phyloP scores from a whole-genome alignment of 78 protist species.

The Guillardia theta region DNA sequence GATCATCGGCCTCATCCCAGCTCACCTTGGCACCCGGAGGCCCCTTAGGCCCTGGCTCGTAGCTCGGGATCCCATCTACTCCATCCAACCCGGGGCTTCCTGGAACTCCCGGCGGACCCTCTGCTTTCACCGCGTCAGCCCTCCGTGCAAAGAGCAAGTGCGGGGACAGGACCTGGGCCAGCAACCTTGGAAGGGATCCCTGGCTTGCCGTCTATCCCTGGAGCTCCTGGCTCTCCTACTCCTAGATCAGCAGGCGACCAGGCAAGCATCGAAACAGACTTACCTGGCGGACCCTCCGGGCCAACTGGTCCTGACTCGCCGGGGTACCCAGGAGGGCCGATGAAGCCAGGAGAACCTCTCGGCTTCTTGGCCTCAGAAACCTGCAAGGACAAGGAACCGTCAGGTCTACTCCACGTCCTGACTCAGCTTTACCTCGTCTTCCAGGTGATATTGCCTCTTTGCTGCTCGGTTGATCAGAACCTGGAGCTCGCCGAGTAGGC shows the following conservation, averaged over 20 bases:
- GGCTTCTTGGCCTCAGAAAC: neutral
- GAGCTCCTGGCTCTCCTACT: neutral
- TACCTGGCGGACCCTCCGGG: neutral
- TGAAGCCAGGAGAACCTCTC: neutral
- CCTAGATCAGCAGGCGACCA: neutral
- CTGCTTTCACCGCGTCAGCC: too few relatives aligned
- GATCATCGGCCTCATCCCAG: too few relatives aligned
- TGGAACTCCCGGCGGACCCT: neutral
- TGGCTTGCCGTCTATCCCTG: neutral
- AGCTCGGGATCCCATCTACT: neutral
- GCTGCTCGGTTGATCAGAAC: neutral
- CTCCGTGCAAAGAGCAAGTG: too few relatives aligned
- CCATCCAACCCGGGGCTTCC: neutral
- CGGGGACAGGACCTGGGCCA: too few relatives aligned
- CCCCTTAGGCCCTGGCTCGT: neutral
- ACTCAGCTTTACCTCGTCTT: neutral
- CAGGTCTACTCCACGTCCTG: neutral
- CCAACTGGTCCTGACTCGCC: neutral
- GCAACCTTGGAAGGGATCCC: neutral
- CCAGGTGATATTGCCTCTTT: neutral
- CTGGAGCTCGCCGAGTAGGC: neutral
- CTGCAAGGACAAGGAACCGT: neutral
- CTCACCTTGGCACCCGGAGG: neutral
- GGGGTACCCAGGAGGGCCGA: slow-evolving; percentile 11
- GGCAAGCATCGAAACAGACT: neutral